Conservation (phyloP, 2,329 filamentous ascomycete genomes). For the Diaporthe australafricana region DNA sequence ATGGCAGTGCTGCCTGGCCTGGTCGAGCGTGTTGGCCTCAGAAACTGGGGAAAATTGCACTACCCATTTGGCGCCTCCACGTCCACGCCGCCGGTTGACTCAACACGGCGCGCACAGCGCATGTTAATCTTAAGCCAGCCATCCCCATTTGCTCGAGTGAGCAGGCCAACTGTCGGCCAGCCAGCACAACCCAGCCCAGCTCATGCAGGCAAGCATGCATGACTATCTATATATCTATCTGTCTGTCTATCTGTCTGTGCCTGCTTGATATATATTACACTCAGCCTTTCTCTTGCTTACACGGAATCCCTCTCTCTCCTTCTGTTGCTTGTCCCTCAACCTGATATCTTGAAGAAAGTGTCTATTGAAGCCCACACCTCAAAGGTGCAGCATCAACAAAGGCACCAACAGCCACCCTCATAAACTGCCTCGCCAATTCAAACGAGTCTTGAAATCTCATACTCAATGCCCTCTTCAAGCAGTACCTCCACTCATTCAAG, state of each 20-base stretch:
- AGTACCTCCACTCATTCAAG: slow-evolving; percentile 28
- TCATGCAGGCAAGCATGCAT: background rate
- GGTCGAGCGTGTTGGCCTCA: background rate
- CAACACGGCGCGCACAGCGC: slow-evolving; percentile 20
- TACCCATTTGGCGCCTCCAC: background rate
- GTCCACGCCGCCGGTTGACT: slow-evolving; percentile 24
- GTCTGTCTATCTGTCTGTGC: too few relatives aligned
- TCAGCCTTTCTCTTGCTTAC: background rate
- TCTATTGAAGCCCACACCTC: background rate
- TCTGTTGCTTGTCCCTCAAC: background rate
- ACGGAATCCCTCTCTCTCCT: background rate
- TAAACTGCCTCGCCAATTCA: background rate
- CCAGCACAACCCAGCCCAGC: background rate
- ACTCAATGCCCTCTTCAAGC: slow-evolving; percentile 29
- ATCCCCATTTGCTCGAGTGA: background rate
- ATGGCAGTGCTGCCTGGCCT: slow-evolving; percentile 11
- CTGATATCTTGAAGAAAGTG: background rate
- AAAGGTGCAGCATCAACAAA: background rate
- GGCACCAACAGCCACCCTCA: background rate
- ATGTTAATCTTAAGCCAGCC: background rate
- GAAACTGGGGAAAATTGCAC: background rate
- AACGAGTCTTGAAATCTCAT: background rate
- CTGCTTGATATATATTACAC: background rate
- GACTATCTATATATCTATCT: background rate
- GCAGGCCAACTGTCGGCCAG: background rate